These are phyloP conservation scores for Vigna radiata DNA, from an alignment of 306 rosid species.

Conservation along the genomic window DNA sequence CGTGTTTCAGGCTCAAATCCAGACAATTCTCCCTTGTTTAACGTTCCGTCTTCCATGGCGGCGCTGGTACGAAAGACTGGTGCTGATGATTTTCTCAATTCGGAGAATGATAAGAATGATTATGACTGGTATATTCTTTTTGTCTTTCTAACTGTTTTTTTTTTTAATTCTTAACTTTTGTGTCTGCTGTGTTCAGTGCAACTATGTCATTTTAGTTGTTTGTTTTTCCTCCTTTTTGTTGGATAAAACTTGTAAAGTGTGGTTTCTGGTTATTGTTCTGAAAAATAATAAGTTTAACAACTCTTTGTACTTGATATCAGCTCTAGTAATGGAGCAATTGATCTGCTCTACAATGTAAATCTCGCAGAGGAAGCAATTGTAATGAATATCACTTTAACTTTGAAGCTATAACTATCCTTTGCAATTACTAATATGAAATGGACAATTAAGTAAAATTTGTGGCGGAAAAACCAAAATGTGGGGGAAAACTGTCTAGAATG, in stretches of 20 bases:
- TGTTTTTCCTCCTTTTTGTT: conserved; percentile 8
- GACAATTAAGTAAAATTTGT: not conserved
- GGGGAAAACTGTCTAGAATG: not conserved
- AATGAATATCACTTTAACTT: not conserved
- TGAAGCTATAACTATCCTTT: not conserved
- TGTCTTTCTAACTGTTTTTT: not conserved
- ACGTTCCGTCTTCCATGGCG: conserved; percentile 57
- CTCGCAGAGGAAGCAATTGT: not conserved
- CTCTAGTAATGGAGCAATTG: conserved; percentile 2
- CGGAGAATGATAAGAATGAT: conserved; percentile 83
- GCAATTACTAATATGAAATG: conserved; percentile 7
- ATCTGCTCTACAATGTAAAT: not conserved
- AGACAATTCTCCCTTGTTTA: conserved; percentile 65
- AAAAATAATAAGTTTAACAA: not conserved
- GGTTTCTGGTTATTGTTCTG: conserved; percentile 10
- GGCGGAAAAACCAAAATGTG: not conserved
- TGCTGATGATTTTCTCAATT: conserved; percentile 86
- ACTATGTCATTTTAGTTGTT: conserved; percentile 4
- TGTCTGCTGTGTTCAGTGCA: conserved; percentile 9
- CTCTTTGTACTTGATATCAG: conserved; percentile 32
- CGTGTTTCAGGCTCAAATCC: conserved; percentile 59
- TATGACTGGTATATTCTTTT: conserved; percentile 81
- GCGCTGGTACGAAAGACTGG: conserved; percentile 66
- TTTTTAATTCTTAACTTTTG: conserved; percentile 10
- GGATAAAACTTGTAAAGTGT: conserved; percentile 25